Base-by-base conservation (phyloP, 305 asterid species). In the Petunia hybrid region DNA sequence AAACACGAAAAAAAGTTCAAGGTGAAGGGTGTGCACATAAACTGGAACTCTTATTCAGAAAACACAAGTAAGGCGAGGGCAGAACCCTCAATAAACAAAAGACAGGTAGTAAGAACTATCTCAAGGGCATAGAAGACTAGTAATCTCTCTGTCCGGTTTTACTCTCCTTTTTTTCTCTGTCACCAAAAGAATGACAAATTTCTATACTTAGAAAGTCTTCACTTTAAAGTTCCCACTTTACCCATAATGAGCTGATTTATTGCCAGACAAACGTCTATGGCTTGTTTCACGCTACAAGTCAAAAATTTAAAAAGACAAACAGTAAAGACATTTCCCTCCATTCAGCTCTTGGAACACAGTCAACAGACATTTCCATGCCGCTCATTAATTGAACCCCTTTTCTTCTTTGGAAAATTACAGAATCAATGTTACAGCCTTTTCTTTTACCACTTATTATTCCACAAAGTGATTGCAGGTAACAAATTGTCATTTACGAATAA, bases 71-170 rank as follows among this genome's bases (percentile, higher is more conserved):
- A 31, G 76, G 10, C 31, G 46, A 70, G 45, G 40, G 48, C 60
- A 70, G 77, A 45, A 70, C 22, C 60, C 16, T 70, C 77, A 48
- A 45, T 46, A 5, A 46, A 55, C 61, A 70, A 51, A 69, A 31
- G 61, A 70, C 8, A 65, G 71, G 48, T 65, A 46, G 48, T 65
- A 39, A 46, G 22, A 46, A 70, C 6, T 70, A 70, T 31, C 59
- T 70, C 77, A 46, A 67, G 5, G 42, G 77, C 35, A 31, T 16
- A 70, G 10, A 60, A 0, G 10, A 70, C 42, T 22, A 31, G 42
- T 45, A 70, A 46, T 31, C 46, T 70, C 1, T 22, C 10, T 70
- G 22, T 70, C 77, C 3, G 0, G 31, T 22, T 22, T 22, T 22
- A 22, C 31, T 22, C 31, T 22, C 31, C 31, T 22, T 22, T 22